Conservation (phyloP, 805 yeast species). For the Saturnispora sanitii region DNA sequence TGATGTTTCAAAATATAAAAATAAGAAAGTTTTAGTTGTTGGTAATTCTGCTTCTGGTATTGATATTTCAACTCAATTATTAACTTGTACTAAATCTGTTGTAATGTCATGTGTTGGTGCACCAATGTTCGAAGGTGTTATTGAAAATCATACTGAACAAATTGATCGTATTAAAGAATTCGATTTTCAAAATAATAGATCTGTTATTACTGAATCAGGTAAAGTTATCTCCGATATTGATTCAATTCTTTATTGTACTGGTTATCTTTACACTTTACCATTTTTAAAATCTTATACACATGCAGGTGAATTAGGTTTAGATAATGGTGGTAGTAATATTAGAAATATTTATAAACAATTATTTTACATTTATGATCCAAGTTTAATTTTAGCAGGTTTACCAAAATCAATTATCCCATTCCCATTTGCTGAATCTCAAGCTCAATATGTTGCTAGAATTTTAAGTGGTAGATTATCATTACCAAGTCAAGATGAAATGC, state of each 20-base stretch:
- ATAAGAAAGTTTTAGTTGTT: conserved; percentile 27
- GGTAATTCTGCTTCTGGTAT: conserved; percentile 62
- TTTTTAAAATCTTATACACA: conserved; percentile 34
- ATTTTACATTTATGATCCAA: conserved; percentile 37
- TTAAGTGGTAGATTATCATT: conserved; percentile 34
- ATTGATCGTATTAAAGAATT: conserved; percentile 21
- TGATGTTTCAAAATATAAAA: conserved; percentile 24
- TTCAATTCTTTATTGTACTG: conserved; percentile 59
- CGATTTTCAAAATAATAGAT: conserved; percentile 20
- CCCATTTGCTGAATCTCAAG: conserved; percentile 42
- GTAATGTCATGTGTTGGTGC: conserved; percentile 23
- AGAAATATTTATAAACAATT: conserved; percentile 36
- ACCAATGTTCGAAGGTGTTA: conserved; percentile 23
- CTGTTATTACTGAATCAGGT: conserved; percentile 43
- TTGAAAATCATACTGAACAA: conserved; percentile 19
- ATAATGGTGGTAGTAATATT: conserved; percentile 29
- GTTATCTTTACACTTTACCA: conserved; percentile 60
- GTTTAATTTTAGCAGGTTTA: conserved; percentile 33
- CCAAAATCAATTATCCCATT: conserved; percentile 40
- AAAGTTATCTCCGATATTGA: conserved; percentile 39
- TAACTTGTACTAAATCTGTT: conserved; percentile 23
- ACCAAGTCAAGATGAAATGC: conserved; percentile 32
- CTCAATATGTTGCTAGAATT: conserved; percentile 32
- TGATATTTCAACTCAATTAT: conserved; percentile 36
- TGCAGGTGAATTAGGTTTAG: conserved; percentile 20